Base-by-base conservation (phyloP, 1,284 basidiomycete species). In the Sporisorium scitamineum region DNA sequence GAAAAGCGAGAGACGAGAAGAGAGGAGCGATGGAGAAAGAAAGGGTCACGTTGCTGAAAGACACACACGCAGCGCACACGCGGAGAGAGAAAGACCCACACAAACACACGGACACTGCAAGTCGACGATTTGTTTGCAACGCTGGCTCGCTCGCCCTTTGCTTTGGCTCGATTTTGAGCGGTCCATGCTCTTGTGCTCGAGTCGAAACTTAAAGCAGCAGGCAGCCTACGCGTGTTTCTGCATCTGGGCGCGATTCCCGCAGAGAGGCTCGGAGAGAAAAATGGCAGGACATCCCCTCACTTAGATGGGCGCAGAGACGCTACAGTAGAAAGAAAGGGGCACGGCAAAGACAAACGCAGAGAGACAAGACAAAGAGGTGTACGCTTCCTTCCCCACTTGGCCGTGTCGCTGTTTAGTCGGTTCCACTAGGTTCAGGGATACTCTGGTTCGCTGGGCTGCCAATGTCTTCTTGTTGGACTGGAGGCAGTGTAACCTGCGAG, bases 71-170 rank as follows among this genome's bases (percentile, higher is more conserved):
- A 50, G 16, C 45, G 45, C 32, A 52, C 31, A 34, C 31, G 5
- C 34, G 5, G n/a, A n/a, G n/a, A n/a, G n/a, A n/a, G n/a, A 37
- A 22, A 34, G n/a, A 34, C 31, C 11, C 50, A 51, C 29, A 31
- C 48, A 50, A 1, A 50, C 48, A 50, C 29, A 32, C 29, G 4
- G 18, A 34, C 42, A 16, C 27, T 16, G 53, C 53, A 27, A 9
- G 34, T 34, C 34, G 34, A 16, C 53, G 11, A 26, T 50, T 50
- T 50, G 48, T 32, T 39, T 41, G 52, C 52, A 54, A 54, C 37
- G 52, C 52, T 54, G 13, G 52, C 52, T 53, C 22, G 22, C 32
- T 52, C n/a, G 50, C 34, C n/a, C 47, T 29, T 4, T 24, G 24
- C 41, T 20, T 20, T 48, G 47, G 47, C 16, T 45, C n/a, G n/a